Conservation (phyloP, 2,329 filamentous ascomycete genomes). For the Beauveria rudraprayagi region DNA sequence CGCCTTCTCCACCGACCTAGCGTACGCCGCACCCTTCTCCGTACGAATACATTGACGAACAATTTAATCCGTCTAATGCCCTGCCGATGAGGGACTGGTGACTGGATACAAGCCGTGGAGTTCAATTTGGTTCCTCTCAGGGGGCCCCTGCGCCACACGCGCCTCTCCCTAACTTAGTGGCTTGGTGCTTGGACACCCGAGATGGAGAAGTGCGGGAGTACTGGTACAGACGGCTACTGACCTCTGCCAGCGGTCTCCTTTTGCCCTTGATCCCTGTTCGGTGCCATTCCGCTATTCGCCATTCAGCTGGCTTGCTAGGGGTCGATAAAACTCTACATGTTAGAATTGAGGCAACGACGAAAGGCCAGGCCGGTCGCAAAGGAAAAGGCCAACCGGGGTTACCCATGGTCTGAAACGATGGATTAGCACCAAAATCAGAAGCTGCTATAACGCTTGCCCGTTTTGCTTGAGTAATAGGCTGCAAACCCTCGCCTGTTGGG, state of each 20-base stretch:
- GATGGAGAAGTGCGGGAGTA: neutral
- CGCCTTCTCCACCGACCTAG: neutral
- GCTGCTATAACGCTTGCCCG: neutral
- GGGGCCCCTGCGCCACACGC: conserved; percentile 9
- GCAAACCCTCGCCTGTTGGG: neutral
- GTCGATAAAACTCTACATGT: neutral
- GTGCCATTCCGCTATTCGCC: neutral
- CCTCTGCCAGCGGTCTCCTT: neutral
- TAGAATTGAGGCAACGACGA: neutral
- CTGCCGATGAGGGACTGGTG: conserved; percentile 45
- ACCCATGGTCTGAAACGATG: conserved; percentile 7
- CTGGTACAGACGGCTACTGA: neutral
- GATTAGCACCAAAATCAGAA: neutral
- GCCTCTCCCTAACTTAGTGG: neutral
- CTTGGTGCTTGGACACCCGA: neutral
- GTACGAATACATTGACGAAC: conserved; percentile 1
- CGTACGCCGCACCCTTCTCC: too few species aligned
- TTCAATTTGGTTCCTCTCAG: conserved; percentile 1
- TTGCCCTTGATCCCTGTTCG: neutral
- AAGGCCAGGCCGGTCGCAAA: neutral
- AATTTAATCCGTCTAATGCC: conserved; percentile 84
- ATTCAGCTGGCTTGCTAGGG: neutral
- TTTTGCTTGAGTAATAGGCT: neutral
- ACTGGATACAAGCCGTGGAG: neutral
- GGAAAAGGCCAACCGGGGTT: neutral